Evolutionary conservation across 306 rosid genomes (phyloP).

Genomic region (Cicer chorassanicum): DNA sequence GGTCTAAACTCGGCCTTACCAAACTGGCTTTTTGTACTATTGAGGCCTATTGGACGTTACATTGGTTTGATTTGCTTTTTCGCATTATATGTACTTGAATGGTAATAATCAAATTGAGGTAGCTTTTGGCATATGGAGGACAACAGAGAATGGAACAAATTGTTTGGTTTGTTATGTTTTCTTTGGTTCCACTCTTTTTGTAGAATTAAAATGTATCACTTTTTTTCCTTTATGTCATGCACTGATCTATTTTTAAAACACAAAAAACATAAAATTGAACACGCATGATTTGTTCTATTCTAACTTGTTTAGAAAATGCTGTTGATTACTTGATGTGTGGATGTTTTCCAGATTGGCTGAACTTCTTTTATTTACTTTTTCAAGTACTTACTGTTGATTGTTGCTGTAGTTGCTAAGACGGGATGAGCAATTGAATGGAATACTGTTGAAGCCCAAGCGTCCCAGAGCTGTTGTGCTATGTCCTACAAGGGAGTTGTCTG

Average conservation of each 20-base stretch:
- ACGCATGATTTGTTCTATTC: not conserved
- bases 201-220: not conserved
- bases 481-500: slow-evolving; percentile 94
- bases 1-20: not conserved
- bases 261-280: not conserved
- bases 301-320: not conserved
- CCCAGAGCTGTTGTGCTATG: slow-evolving; percentile 90
- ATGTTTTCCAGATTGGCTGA: slow-evolving; percentile 21
- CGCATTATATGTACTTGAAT: not conserved
- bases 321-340: not conserved
- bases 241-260: not conserved
- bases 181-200: not conserved
- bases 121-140: slow-evolving; percentile 4
- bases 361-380: not conserved
- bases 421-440: slow-evolving; percentile 76
- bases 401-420: slow-evolving; percentile 74
- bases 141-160: not conserved
- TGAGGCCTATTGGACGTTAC: not conserved
- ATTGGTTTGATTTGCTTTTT: not conserved
- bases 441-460: slow-evolving; percentile 79
- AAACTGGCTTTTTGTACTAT: not conserved
- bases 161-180: not conserved
- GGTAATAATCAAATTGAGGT: slow-evolving; percentile 9
- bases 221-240: not conserved
- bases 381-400: slow-evolving; percentile 30